Conservation (phyloP, 2,329 filamentous ascomycete genomes). For the Verticillium albo-atrum region DNA sequence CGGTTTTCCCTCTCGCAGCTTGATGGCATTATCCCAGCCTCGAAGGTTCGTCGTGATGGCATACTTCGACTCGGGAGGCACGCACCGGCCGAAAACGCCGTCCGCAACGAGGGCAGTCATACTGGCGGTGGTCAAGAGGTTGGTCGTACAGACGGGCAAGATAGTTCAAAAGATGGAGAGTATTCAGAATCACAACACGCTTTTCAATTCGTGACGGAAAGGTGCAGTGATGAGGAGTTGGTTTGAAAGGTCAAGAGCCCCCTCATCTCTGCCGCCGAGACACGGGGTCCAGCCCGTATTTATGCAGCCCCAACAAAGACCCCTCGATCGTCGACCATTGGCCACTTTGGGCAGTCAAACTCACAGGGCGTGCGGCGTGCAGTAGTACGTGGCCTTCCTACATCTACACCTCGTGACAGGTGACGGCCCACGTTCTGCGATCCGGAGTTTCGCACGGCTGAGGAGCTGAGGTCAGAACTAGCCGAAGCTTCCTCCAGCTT, state of each 20-base stretch:
- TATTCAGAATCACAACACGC: no score
- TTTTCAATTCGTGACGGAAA: no score
- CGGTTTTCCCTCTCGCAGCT: conserved; percentile 36
- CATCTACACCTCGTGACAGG: not conserved
- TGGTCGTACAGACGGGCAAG: not conserved
- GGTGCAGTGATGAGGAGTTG: no score
- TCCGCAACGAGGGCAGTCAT: conserved; percentile 34
- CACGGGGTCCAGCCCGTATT: not conserved
- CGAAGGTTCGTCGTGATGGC: conserved; percentile 41
- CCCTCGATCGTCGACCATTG: not conserved
- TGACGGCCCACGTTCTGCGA: not conserved
- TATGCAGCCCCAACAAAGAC: not conserved
- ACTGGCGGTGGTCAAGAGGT: not conserved
- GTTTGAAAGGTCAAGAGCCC: not conserved
- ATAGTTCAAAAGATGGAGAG: no score
- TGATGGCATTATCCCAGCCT: conserved; percentile 34
- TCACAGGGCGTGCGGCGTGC: not conserved
- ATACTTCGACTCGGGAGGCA: conserved; percentile 42
- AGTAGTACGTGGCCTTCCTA: not conserved
- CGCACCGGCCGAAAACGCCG: conserved; percentile 36
- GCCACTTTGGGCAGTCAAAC: not conserved
- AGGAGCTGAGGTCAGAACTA: not conserved
- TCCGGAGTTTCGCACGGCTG: not conserved
- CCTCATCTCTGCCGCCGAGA: not conserved
- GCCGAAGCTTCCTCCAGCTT: not conserved